Base-by-base conservation (phyloP, 2,329 filamentous ascomycete genomes). In the Nothophoma quercina region DNA sequence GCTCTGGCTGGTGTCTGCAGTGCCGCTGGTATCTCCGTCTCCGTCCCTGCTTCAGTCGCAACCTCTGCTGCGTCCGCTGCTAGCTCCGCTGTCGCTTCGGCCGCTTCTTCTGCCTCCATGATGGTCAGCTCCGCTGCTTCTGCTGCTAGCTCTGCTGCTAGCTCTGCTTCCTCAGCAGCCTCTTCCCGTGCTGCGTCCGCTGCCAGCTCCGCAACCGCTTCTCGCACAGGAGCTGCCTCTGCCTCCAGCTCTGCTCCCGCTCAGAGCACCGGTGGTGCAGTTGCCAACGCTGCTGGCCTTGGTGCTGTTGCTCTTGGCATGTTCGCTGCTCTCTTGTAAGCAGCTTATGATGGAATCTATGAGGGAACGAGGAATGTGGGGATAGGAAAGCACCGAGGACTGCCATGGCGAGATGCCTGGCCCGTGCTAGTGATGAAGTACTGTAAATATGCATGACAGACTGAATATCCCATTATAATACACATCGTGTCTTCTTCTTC, bases 1-100 rank as follows among this genome's bases (percentile, higher is more conserved):
- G 71, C 69, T 10, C 62, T 71, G 16, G 45, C 39, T 9, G 55
- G 49, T 19, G 53, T 75, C 58, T 75, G 73, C 62, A 56, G 50
- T 16, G 32, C 55, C 4, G 68, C 64, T 4, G 70, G 70, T 33
- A 42, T 70, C 25, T 60, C 64, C 26, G 28, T 69, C 16, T 55
- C 66, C 19, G 41, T 63, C 33, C 41, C 67, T 25, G 58, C 67
- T 13, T 64, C 65, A 15, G 39, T 55, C 9, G 34, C 32, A 9
- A 8, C 58, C 4, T 35, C 63, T n/a, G n/a, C n/a, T n/a, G n/a
- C n/a, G n/a, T 36, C 48, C 12, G 42, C 59, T 21, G 42, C 43
- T 3, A 49, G 58, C 9, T 50, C 39, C 7, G 35, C 49, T 19
- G 43, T 54, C n/a, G 26, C 19, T 2, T 48, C 57, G n/a, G 34